Evolutionary conservation across 2,329 filamentous ascomycete species (phyloP), one percentile per base, ranked within the genome.

Genomic region (Sporothrix mexicana): DNA sequence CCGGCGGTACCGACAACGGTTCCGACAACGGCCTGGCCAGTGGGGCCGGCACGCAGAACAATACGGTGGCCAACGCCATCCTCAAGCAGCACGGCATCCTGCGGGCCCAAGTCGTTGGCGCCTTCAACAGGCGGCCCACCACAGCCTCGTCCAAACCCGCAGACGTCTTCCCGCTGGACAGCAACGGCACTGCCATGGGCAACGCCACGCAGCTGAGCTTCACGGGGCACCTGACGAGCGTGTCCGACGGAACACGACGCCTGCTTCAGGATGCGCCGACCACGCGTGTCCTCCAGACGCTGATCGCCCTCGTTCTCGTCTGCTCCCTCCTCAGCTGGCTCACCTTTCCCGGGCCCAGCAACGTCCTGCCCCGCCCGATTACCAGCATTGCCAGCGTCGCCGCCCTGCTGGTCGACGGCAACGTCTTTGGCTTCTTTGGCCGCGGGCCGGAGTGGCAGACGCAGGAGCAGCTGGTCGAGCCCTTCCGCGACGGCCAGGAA

Each of bases 341-440:
- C 1, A 76, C 77, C 2, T 77, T 77, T 8, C 77, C 76, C 2
- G 76, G 76, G 7, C 73, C 77, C 17, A 75, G 74, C 12, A 74
- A 75, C 47, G 67, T 77, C 4, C 76, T 82, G 13, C 80, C 82
- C 17, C 77, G 79, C 1, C 75, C 77, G 8, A 78, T 78, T 9
- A 79, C 78, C 2, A 80, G 77, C 36, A 81, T 83, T 68, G 82
- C 81, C n/a, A 80, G 79, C n/a, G 73, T 80, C 23, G 80, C 80
- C 0, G 80, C 80, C 0, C 76, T 83, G 30, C 77, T 83, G 2
- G 81, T 78, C 0, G 82, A 82, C 36, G 82, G 81, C 0, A 82
- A 83, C 73, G 72, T 83, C 3, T 76, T 81, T 43, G 77, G 78
- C 1, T 75, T 78, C 47, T 75, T 80, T 61, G 30, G 57, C 2